Base-by-base conservation (phyloP, 2,329 filamentous ascomycete species). In the Aureobasidium subglaciale region DNA sequence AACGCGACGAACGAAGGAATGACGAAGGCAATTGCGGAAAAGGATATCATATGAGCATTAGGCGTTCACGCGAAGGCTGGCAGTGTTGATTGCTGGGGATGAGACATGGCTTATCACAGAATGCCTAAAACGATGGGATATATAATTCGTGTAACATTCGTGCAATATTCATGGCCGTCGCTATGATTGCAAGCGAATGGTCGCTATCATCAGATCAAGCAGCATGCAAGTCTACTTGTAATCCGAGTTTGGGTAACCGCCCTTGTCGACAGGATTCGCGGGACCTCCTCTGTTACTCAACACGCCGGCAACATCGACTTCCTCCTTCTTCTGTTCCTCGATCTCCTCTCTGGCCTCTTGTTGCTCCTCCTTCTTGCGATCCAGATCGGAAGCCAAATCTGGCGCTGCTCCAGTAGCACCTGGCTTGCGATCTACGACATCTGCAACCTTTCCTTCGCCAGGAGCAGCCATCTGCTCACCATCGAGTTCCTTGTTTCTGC, bases 341-440 rank as follows among this genome's bases (percentile, higher is more conserved):
- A 73, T 65, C 18, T 65, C 67, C 52, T 74, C 70, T 38, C 75
- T 63, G 22, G 67, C 63, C 15, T 68, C 70, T 8, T 70, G 67
- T 62, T 78, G 75, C 67, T 78, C 75, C 2, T 68, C 72, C 65
- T 77, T 78, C 67, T 78, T 78, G 65, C 73, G 66, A 10, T 77
- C 75, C 61, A 78, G 60, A 67, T 76, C 74, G 6, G 60, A 67
- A 58, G 71, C 74, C 52, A 78, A 57, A 40, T 73, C 74, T 5
- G 62, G 65, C 65, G 74, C 63, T 8, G 57, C 59, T 4, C 67
- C 67, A 22, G 63, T 62, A 16, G 67, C 65, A 13, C 72, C 74
- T 3, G 69, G 66, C 62, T 68, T 65, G 20, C 55, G 34, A 9
- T 66, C 65, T 8, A 78, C 75, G 0, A 74, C 74, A 40, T 67